phyloP scores from a whole-genome alignment of 202 grass and related monocot genomes.

The Cymbopogon flexuosus region DNA sequence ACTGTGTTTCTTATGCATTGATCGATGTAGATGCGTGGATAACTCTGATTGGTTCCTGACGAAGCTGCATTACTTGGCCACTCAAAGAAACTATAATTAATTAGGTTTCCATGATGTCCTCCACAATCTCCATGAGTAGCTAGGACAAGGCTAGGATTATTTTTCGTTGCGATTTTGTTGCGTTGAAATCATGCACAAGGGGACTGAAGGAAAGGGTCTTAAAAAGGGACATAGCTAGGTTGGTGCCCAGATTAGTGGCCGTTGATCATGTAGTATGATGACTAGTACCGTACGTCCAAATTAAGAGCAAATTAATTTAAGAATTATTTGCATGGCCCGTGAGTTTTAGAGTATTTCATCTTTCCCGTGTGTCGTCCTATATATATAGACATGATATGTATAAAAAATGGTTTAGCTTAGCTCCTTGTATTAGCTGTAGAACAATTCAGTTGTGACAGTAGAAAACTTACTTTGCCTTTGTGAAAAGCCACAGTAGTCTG shows the following conservation, averaged over 20 bases:
- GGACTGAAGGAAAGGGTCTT: neutral
- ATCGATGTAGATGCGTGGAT: neutral
- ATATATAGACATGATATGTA: neutral
- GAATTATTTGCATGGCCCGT: neutral
- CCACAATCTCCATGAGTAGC: slow-evolving; percentile 17
- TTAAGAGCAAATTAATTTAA: neutral
- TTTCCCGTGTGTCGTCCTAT: neutral
- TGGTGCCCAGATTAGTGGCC: slow-evolving; percentile 8
- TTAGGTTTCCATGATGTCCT: slow-evolving; percentile 15
- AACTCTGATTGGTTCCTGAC: neutral
- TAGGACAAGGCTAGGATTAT: slow-evolving; percentile 11
- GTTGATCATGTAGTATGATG: slow-evolving; percentile 28
- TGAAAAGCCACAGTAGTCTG: too few species aligned
- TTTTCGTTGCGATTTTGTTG: slow-evolving; percentile 27
- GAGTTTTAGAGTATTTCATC: neutral
- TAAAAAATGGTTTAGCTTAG: neutral
- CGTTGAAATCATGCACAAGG: slow-evolving; percentile 11
- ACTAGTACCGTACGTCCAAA: too few species aligned
- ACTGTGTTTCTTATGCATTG: too few species aligned
- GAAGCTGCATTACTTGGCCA: neutral
- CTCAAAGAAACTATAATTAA: neutral
- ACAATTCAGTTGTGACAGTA: neutral
- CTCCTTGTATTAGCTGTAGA: neutral
- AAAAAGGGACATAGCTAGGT: neutral
- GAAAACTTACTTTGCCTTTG: neutral